These are phyloP conservation scores for Candida quercuum DNA, from an alignment of 805 yeast species.

Conservation along the genomic window DNA sequence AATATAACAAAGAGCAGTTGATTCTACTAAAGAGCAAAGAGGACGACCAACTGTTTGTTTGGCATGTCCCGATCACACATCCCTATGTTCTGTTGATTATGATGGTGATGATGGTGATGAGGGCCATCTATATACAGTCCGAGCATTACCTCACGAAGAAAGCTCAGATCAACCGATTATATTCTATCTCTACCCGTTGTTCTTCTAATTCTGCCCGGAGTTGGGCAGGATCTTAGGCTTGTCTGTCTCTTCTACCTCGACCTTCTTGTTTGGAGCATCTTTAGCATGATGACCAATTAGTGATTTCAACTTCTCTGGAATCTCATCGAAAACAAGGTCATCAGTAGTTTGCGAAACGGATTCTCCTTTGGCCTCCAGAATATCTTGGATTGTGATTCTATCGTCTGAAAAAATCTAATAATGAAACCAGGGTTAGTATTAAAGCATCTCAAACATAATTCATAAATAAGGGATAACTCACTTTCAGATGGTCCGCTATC, in stretches of 20 bases:
- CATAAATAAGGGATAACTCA: conserved; percentile 17
- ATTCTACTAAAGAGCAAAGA: too few species aligned
- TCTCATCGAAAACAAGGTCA: conserved; percentile 66
- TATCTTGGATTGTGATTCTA: conserved; percentile 72
- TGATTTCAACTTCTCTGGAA: conserved; percentile 48
- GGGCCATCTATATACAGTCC: too few species aligned
- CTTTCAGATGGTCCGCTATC: conserved; percentile 80
- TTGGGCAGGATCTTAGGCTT: not conserved
- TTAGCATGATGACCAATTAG: conserved; percentile 62
- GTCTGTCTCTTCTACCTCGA: not conserved
- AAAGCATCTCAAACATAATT: not conserved
- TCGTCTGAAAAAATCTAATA: conserved; percentile 72
- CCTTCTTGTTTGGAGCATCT: conserved; percentile 49
- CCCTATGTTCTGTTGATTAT: too few species aligned
- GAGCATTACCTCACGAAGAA: too few species aligned
- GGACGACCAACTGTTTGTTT: too few species aligned
- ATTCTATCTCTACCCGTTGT: too few species aligned
- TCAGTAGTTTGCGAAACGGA: conserved; percentile 56
- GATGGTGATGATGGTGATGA: too few species aligned
- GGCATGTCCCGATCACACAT: too few species aligned
- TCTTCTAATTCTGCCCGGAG: not conserved
- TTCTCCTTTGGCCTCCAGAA: conserved; percentile 72
- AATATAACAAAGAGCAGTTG: too few species aligned
- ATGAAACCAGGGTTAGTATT: conserved; percentile 12
- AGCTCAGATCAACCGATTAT: too few species aligned